phyloP scores from a whole-genome alignment of 345 rosid genomes.

The Physaria fendleri region DNA sequence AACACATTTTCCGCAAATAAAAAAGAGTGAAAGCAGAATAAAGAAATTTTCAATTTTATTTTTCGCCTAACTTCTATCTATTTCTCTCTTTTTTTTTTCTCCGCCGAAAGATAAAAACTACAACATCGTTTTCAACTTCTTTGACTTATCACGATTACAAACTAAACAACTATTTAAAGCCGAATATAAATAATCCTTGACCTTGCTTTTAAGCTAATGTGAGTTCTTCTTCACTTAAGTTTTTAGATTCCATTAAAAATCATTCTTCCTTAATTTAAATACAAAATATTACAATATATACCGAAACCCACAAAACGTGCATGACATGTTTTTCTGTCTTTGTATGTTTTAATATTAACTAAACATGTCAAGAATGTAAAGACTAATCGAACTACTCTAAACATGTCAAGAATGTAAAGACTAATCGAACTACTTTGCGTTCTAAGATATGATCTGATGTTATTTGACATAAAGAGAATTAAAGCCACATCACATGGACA shows the following conservation, averaged over 20 bases:
- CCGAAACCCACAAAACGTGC: conserved; percentile 9
- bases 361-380: not conserved
- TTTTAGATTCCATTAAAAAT: no score
- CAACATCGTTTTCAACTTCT: conserved; percentile 10
- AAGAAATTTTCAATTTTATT: not conserved
- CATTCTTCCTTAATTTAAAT: not conserved
- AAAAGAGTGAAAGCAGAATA: conserved; percentile 9
- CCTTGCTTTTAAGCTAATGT: no score
- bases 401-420: not conserved
- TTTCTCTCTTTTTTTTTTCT: not conserved
- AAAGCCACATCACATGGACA: conserved; percentile 6
- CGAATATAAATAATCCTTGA: no score
- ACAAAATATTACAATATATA: not conserved
- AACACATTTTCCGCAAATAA: not conserved
- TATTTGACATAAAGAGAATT: not conserved
- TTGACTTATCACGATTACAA: conserved; percentile 17
- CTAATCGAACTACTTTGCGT: not conserved
- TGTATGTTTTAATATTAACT: not conserved
- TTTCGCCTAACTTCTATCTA: not conserved
- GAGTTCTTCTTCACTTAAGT: no score
- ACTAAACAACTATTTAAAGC: not conserved
- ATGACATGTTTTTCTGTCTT: conserved; percentile 17
- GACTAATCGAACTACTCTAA: not conserved
- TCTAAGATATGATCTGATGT: not conserved
- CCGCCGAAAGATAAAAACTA: conserved; percentile 19